Base-by-base conservation (phyloP, 2,329 filamentous ascomycete species). In the Ophiostoma piceae region DNA sequence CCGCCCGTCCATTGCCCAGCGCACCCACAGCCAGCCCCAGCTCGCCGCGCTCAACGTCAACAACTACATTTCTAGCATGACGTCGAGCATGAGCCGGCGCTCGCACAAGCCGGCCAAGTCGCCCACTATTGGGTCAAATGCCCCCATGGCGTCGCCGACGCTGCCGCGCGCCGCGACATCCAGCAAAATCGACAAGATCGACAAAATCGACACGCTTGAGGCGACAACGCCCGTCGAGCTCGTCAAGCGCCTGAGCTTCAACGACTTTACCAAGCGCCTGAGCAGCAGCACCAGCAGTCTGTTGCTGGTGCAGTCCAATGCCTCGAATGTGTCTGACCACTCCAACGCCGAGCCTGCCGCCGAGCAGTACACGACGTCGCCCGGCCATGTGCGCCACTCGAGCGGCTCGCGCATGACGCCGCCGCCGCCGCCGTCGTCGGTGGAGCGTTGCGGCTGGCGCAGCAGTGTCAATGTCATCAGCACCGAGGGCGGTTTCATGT, bases 261-360 rank as follows among this genome's bases (percentile, higher is more conserved):
- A 82, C 74, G 87, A 89, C 69, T 86, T 88, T 72, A 84, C 85
- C 66, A 86, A 85, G 76, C 80, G 85, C 72, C 77, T 89, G 69
- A 88, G 85, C 74, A 87, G 84, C 76, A 87, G 85, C 68, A 87
- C 84, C 75, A 87, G 84, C 76, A 78, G 87, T 75, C 79, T 89
- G 68, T 80, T 88, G 65, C 81, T 87, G 69, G 85, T 88, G 79
- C 84, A 84, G 71, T 87, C 87, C 75, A 79, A 80, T 7, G 37
- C 65, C 22, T 41, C 64, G 0, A 41, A 41, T 8, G 35, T 2
- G 64, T 41, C 62, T 8, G n/a, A 35, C 29, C 22, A 26, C 9
- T 41, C 64, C 3, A 66, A 39, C 35, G 19, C 26, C 14, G 26
- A 62, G 57, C 14, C 57, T 16, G 26, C 57, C 7, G 57, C 26